Conservation (phyloP, 2,329 filamentous ascomycete genomes). For the Botryotinia globosa region DNA sequence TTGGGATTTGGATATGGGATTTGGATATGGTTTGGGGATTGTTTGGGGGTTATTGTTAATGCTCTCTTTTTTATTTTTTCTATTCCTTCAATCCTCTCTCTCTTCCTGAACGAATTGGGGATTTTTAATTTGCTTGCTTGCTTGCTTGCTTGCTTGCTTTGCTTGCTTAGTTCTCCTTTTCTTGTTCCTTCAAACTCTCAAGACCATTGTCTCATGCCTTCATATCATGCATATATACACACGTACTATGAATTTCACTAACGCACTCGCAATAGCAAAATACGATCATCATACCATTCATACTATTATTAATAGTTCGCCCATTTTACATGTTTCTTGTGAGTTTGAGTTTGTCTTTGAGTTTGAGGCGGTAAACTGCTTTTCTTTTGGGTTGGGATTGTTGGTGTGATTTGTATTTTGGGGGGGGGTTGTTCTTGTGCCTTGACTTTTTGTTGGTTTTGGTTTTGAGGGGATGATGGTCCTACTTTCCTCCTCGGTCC, state of each 20-base stretch:
- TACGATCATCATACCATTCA: not conserved
- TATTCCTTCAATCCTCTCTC: not conserved
- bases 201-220: fast-evolving
- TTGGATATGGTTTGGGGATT: not conserved
- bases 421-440: not conserved
- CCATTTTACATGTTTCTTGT: not conserved
- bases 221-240: not conserved
- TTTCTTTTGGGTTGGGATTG: not conserved
- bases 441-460: not conserved
- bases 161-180: not conserved
- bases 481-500: too few relatives aligned
- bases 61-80: not conserved
- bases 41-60: not conserved
- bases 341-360: not conserved
- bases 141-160: not conserved
- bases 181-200: not conserved
- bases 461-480: not conserved
- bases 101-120: fast-evolving
- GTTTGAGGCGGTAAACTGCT: not conserved
- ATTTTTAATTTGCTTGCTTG: not conserved
- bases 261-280: not conserved
- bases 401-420: not conserved
- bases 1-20: not conserved
- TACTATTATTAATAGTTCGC: conserved; percentile 1
- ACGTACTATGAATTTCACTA: not conserved